These are phyloP conservation scores for Chloroidium sp. DNA, from an alignment of 163 green algal genomes.

Conservation along the genomic window DNA sequence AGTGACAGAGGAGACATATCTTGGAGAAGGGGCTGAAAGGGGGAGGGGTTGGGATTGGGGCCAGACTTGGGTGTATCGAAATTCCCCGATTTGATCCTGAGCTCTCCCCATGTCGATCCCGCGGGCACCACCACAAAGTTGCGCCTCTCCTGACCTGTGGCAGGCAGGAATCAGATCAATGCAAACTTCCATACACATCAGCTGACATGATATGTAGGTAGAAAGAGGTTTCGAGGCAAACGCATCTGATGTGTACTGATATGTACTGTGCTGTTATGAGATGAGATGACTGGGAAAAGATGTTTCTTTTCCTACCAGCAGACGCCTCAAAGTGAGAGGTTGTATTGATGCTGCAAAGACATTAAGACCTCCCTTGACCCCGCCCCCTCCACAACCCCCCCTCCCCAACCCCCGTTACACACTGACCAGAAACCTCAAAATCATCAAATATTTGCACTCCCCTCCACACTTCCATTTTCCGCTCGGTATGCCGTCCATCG, in stretches of 20 bases:
- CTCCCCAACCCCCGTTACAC: no score
- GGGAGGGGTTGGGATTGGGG: not conserved
- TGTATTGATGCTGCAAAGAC: no score
- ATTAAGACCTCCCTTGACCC: no score
- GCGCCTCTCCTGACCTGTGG: constrained; percentile 19
- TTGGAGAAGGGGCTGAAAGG: not conserved
- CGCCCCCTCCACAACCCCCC: no score
- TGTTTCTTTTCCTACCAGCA: no score
- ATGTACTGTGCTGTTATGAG: not conserved
- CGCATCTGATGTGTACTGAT: not conserved
- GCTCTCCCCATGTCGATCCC: constrained; percentile 77
- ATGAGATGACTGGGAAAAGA: not conserved
- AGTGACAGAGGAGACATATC: not conserved
- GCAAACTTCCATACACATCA: no score
- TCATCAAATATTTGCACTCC: no score
- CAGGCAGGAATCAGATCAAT: no score
- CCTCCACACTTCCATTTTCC: no score
- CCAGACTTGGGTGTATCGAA: constrained; percentile 47
- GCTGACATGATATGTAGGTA: not conserved
- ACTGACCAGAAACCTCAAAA: no score
- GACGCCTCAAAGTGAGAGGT: no score
- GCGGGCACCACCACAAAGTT: constrained; percentile 66
- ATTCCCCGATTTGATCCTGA: constrained; percentile 37
- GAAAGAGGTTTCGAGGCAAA: constrained; percentile 1
- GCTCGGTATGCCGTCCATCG: no score